These are phyloP conservation scores for Fragaria iinumae DNA, from an alignment of 306 rosid species.

Conservation along the genomic window DNA sequence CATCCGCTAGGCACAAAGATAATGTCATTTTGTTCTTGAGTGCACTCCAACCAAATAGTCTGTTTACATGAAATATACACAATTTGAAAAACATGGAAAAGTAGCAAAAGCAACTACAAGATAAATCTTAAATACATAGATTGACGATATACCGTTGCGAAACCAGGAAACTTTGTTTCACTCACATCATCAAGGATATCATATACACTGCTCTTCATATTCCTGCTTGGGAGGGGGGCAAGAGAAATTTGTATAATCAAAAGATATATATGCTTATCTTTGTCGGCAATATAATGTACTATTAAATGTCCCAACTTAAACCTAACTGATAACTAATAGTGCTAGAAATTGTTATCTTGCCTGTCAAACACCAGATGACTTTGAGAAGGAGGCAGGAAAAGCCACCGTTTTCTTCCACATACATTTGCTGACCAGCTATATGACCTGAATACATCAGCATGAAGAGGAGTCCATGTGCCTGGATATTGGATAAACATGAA, in stretches of 20 bases:
- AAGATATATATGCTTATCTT: not conserved
- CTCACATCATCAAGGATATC: conserved; percentile 69
- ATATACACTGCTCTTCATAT: conserved; percentile 64
- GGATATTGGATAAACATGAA: conserved; percentile 47
- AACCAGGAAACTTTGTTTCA: conserved; percentile 71
- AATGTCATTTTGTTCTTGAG: conserved; percentile 81
- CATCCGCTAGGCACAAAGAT: conserved; percentile 97
- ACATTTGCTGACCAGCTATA: conserved; percentile 96
- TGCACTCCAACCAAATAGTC: conserved; percentile 89
- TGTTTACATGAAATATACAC: conserved; percentile 31
- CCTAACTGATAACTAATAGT: not conserved
- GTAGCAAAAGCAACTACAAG: not conserved
- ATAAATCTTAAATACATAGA: conserved; percentile 18
- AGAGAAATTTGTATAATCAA: not conserved
- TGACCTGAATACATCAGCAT: conserved; percentile 95
- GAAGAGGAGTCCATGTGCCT: conserved; percentile 99
- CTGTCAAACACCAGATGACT: conserved; percentile 80
- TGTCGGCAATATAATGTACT: not conserved
- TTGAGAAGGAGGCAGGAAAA: conserved; percentile 81
- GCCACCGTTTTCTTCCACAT: conserved; percentile 89
- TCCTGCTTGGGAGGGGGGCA: conserved; percentile 39
- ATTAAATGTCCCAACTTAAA: not conserved
- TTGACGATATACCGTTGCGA: conserved; percentile 51
- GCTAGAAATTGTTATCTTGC: conserved; percentile 38
- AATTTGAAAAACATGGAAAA: conserved; percentile 13